Base-by-base conservation (phyloP, 2,329 filamentous ascomycete genomes). In the Paracorniculantispora psalliotae region DNA sequence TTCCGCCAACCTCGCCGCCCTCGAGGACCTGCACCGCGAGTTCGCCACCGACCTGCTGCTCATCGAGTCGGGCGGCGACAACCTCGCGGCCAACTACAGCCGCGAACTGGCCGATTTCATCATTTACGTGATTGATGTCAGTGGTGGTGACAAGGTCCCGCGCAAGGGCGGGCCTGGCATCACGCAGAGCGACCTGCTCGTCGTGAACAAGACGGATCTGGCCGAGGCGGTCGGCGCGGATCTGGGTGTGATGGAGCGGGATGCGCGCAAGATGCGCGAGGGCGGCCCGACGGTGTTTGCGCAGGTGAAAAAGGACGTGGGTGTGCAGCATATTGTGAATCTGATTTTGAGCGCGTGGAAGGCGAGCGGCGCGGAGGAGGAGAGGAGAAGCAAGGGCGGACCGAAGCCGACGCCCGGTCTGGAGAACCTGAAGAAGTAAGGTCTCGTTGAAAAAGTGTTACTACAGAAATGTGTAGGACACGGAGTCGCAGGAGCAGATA, bases 101-200 rank as follows among this genome's bases (percentile, higher is more conserved):
- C 83, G 94, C 60, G 94, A 99, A 76, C 80, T 99, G 64, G 94
- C 94, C 1, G 94, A 99, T 74, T 99, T 90, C 73, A 99, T 99
- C 75, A 88, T 99, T 75, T 99, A 99, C 73, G 94, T 99, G 30
- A 97, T 99, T 67, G 94, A 99, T 74, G 94, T 99, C 19, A 90
- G 87, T 59, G 94, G 94, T 23, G 94, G 94, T 13, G 94, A 99
- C 75, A 99, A 99, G 82, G 88, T 99, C 53, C 94, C 94, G 0
- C 79, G 94, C 28, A 99, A 99, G 78, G 94, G 94, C 28, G 94
- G 94, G 0, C 94, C 94, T 0, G 94, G 94, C 1, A 99, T 99
- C 72, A 99, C 94, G 5, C 93, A 97, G 77, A 94, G 90, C 67
- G 94, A 99, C 70, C 72, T 99, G 72, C 75, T 99, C 64, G 83